These are phyloP conservation scores for Pseudozyma hubeiensis DNA, from an alignment of 1,284 basidiomycete species.

Conservation along the genomic window DNA sequence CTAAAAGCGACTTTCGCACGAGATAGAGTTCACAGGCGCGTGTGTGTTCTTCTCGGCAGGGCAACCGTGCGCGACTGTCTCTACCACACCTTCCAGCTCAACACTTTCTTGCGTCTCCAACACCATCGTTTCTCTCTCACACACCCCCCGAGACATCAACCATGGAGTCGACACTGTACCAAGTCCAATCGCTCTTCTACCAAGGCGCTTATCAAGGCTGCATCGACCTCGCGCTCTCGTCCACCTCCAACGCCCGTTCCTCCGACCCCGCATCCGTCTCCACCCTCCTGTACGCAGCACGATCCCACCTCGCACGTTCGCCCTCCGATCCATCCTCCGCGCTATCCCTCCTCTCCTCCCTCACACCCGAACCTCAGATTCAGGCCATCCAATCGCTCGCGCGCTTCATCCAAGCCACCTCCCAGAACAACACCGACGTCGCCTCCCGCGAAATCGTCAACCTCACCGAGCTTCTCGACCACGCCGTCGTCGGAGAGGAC, in stretches of 20 bases:
- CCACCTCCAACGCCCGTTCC: slow-evolving; percentile 34
- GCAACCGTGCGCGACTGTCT: slow-evolving; percentile 5
- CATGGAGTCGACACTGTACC: slow-evolving; percentile 55
- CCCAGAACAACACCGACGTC: slow-evolving; percentile 28
- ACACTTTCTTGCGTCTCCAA: slow-evolving; percentile 6
- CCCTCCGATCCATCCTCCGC: slow-evolving; percentile 51
- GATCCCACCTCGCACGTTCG: slow-evolving; percentile 58
- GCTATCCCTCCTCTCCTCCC: slow-evolving; percentile 48
- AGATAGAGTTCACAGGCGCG: slow-evolving; percentile 8
- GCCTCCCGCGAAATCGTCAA: slow-evolving; percentile 48
- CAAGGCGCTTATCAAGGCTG: slow-evolving; percentile 65
- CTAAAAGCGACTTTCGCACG: slow-evolving; percentile 19
- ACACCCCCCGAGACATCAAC: neutral
- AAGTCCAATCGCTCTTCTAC: slow-evolving; percentile 66
- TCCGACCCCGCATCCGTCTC: slow-evolving; percentile 38
- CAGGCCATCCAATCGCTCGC: slow-evolving; percentile 57
- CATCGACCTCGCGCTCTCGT: slow-evolving; percentile 53
- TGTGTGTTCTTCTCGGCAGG: neutral
- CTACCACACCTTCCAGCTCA: slow-evolving; percentile 8
- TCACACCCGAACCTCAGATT: slow-evolving; percentile 36
- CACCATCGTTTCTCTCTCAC: slow-evolving; percentile 7
- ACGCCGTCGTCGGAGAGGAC: slow-evolving; percentile 56
- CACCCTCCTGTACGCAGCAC: slow-evolving; percentile 62
- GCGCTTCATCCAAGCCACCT: slow-evolving; percentile 51
- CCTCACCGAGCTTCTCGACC: slow-evolving; percentile 61